Conservation (phyloP, 129 eudicot genomes). For the Heracleum sosnowskyi region DNA sequence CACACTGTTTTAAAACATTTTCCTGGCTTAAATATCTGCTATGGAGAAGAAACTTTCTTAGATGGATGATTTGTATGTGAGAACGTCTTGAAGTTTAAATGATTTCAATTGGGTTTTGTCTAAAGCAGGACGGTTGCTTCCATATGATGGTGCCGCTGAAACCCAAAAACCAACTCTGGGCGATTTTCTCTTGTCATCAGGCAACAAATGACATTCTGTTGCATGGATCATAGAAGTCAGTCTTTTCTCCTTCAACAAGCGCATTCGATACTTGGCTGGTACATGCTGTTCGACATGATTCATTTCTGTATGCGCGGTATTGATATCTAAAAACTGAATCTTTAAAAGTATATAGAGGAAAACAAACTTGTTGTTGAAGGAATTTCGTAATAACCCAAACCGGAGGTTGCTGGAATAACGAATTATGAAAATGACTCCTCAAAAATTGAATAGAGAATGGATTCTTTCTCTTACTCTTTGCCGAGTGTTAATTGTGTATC, state of each 20-base stretch:
- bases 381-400: too few relatives aligned
- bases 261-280: constrained; percentile 56
- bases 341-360: too few relatives aligned
- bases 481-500: too few relatives aligned
- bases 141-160: constrained; percentile 15
- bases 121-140: constrained; percentile 41
- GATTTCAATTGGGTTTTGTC: constrained; percentile 48
- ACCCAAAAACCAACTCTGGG: constrained; percentile 35
- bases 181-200: constrained; percentile 54
- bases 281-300: constrained; percentile 61
- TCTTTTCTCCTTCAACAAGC: constrained; percentile 52
- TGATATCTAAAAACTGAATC: too few relatives aligned
- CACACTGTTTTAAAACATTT: constrained; percentile 59
- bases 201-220: constrained; percentile 35
- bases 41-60: constrained; percentile 52
- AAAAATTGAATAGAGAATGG: too few relatives aligned
- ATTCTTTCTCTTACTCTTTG: too few relatives aligned
- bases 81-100: constrained; percentile 47
- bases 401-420: too few relatives aligned
- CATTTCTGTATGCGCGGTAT: constrained; percentile 52
- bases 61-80: constrained; percentile 46
- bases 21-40: constrained; percentile 59
- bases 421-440: too few relatives aligned
- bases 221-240: constrained; percentile 58
- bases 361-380: too few relatives aligned